Evolutionary conservation across 2,329 filamentous ascomycete genomes (phyloP), one percentile per base, ranked within the genome.

Genomic region (Aureobasidium uvarum): DNA sequence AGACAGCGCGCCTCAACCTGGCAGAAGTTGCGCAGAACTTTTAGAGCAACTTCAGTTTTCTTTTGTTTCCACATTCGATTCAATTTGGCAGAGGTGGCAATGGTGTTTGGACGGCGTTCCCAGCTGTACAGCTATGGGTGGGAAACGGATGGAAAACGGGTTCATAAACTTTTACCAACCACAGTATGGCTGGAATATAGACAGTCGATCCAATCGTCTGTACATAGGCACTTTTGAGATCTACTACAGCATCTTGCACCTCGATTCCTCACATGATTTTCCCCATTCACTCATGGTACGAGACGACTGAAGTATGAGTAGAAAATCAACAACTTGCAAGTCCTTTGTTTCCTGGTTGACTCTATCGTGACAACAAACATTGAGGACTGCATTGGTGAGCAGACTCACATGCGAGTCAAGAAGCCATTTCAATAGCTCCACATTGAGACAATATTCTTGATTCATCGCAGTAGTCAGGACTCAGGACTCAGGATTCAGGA

Each of bases 81-180:
- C 56, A 11, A 25, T 20, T 48, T n/a, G 20, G 41, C n/a, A 33
- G 28, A 60, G 43, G 28, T 14, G 45, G 43, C 41, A 14, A 41
- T 38, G 58, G 58, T 62, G 45, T 50, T 59, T 41, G 28, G 60
- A 11, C 16, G 46, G 60, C 60, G 60, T 54, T 63, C n/a, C 60
- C 25, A 52, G 33, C 23, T 45, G 36, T 52, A 50, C 45, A 62
- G 20, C n/a, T n/a, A 25, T 62, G 58, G 60, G 48, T 48, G 60
- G 60, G 28, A 43, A 28, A 31, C 16, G 28, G 16, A 25, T 7
- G 58, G 23, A 51, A 62, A 62, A 50, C 41, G 31, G 28, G 41
- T 38, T 46, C 23, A 62, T 39, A 51, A 46, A 41, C 16, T 51
- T 46, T 39, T 20, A 51, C 31, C 20, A 8, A 31, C 16, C 43